A percentile compares a stretch with the other conserved stretches of the same genome.
These are phyloP conservation scores for Solanum neorickii DNA, from an alignment of 257 asterid genomes.

Conservation along the genomic window DNA sequence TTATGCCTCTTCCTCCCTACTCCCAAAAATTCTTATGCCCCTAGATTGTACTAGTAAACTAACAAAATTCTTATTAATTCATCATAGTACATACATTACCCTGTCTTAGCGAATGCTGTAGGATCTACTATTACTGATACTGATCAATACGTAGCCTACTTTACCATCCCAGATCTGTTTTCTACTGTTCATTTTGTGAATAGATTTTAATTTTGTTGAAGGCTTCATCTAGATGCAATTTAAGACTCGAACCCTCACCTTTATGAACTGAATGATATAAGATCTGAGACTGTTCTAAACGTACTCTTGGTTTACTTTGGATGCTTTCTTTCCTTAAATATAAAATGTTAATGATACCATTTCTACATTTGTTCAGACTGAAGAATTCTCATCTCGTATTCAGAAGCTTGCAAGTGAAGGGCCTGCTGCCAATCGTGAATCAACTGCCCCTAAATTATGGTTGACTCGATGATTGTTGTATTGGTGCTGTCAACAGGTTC, in stretches of 20 bases:
- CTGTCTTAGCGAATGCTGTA: neutral
- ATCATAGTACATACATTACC: neutral
- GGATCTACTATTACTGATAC: neutral
- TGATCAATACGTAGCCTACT: neutral
- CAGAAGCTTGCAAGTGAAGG: conserved; percentile 82
- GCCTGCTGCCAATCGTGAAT: conserved; percentile 34
- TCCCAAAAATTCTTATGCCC: neutral
- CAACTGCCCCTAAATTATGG: conserved; percentile 48
- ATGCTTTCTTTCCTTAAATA: neutral
- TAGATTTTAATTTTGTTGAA: neutral
- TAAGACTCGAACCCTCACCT: neutral
- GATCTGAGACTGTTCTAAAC: neutral
- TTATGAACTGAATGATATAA: neutral
- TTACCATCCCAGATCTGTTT: neutral
- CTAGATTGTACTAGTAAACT: neutral
- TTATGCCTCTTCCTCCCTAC: neutral
- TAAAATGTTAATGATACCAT: neutral
- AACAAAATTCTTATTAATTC: neutral
- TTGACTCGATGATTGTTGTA: conserved; percentile 22
- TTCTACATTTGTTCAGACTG: conserved; percentile 36
- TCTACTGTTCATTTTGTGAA: neutral
- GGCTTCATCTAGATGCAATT: neutral
- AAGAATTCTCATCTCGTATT: conserved; percentile 71
- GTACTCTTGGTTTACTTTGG: neutral
- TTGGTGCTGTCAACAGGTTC: neutral